Base-by-base conservation (phyloP, 768 basidiomycete species). In the Kwoniella shandongensis region DNA sequence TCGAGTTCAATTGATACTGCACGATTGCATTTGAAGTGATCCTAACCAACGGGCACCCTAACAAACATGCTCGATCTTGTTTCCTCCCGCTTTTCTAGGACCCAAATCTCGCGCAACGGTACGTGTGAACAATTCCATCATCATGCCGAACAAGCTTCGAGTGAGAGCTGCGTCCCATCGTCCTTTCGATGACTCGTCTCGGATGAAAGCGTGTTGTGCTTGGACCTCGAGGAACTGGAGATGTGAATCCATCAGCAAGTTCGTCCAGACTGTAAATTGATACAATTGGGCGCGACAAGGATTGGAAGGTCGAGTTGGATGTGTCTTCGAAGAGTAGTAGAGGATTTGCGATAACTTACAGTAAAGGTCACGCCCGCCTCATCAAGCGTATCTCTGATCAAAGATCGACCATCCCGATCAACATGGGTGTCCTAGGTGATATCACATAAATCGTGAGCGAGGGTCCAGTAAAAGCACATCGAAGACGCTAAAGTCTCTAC, bases 151-250 rank as follows among this genome's bases (percentile, higher is more conserved):
- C 29, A 91, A 73, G 20, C 86, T 86, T 47, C 83, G 81, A 0
- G 89, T 91, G 49, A 97, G 79, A 0, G 92, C 92, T 7, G 91
- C 91, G 69, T 98, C 94, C 91, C 91, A 98, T 51, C 94, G 83
- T 1, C 91, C 93, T 75, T 96, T 97, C 27, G 88, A 89, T 6
- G 83, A 82, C 67, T 92, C 90, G 73, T 94, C 92, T 4, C 93
- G 85, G 59, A 97, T 87, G 77, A 97, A 97, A 2, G 94, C 94
- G 65, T 97, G 93, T 69, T 98, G 93, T 0, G 93, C 94, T 75
- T 96, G 91, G 13, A 97, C 91, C 75, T 98, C 94, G 57, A 96
- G 78, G 75, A 93, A 92, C 88, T 92, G 71, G 12, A 6, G 10
- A n/a, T n/a, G n/a, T n/a, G n/a, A n/a, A n/a, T n/a, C n/a, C n/a